These are phyloP conservation scores for Echinosophora koreensis DNA, from an alignment of 306 rosid species.

Conservation along the genomic window DNA sequence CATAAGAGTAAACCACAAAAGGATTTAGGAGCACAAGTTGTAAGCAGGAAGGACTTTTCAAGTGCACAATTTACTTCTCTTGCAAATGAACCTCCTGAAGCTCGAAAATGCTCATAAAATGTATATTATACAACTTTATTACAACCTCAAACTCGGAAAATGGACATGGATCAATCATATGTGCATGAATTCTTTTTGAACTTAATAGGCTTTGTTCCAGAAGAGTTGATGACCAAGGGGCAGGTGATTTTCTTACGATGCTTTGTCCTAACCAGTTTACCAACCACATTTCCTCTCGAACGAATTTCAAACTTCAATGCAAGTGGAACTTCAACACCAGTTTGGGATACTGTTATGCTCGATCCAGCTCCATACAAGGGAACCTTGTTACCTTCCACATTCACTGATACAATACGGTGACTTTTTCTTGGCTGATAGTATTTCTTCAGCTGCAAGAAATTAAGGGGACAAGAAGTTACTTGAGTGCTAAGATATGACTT, in stretches of 20 bases:
- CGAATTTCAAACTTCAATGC: constrained; percentile 64
- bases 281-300: constrained; percentile 82
- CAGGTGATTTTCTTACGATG: constrained; percentile 73
- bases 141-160: constrained; percentile 35
- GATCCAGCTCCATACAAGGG: constrained; percentile 96
- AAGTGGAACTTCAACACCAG: constrained; percentile 62
- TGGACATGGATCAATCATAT: constrained; percentile 52
- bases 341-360: constrained; percentile 51
- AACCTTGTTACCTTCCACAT: constrained; percentile 70
- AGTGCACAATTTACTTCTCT: constrained; percentile 30
- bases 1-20: constrained; percentile 34
- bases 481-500: constrained; percentile 3
- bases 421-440: constrained; percentile 91
- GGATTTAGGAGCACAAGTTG: neutral
- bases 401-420: constrained; percentile 59
- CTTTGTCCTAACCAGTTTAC: constrained; percentile 80
- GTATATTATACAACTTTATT: constrained; percentile 31
- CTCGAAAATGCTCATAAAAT: constrained; percentile 18
- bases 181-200: constrained; percentile 77
- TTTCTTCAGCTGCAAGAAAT: constrained; percentile 72
- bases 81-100: constrained; percentile 34
- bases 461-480: constrained; percentile 30
- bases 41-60: neutral
- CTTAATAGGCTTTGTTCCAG: constrained; percentile 68
- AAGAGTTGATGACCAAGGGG: constrained; percentile 65